Conservation (phyloP, 768 basidiomycete species). For the Mycena kentingensis region DNA sequence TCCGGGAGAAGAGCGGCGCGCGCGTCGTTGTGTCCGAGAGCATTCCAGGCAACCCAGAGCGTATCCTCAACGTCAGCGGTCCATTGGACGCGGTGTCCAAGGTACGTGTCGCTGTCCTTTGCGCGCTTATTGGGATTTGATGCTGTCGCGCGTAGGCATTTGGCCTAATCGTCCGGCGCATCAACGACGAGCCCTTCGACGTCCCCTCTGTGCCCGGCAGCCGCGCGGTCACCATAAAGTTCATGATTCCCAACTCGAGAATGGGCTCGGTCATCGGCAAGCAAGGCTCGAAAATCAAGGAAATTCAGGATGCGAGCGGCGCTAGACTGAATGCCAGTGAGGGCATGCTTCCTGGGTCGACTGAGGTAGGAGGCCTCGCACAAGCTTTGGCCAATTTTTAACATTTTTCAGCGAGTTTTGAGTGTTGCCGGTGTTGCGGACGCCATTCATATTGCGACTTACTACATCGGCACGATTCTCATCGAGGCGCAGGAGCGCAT, state of each 20-base stretch:
- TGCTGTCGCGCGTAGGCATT: constrained; percentile 69
- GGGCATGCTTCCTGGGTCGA: constrained; percentile 98
- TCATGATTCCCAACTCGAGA: constrained; percentile 98
- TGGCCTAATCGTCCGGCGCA: constrained; percentile 96
- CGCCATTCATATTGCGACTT: constrained; percentile 98
- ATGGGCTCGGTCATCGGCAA: constrained; percentile 99
- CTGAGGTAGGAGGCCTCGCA: constrained; percentile 66
- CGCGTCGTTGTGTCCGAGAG: constrained; percentile 97
- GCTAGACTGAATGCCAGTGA: constrained; percentile 96
- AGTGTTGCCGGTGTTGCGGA: constrained; percentile 98
- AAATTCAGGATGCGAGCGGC: constrained; percentile 98
- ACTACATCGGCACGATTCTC: constrained; percentile 98
- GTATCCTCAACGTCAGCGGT: constrained; percentile 95
- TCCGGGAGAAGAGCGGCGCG: constrained; percentile 95
- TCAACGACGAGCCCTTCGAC: constrained; percentile 99
- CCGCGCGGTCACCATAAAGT: constrained; percentile 98
- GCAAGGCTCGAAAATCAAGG: constrained; percentile 97
- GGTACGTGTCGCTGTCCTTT: constrained; percentile 46
- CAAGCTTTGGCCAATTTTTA: constrained; percentile 17
- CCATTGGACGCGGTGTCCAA: constrained; percentile 98
- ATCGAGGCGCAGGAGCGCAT: constrained; percentile 88
- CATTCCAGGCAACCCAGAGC: constrained; percentile 98
- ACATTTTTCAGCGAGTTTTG: constrained; percentile 75
- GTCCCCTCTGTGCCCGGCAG: constrained; percentile 97
- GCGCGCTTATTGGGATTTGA: constrained; percentile 4